Conservation (phyloP, 352 stramenopile species). For the Phytophthora melonis region DNA sequence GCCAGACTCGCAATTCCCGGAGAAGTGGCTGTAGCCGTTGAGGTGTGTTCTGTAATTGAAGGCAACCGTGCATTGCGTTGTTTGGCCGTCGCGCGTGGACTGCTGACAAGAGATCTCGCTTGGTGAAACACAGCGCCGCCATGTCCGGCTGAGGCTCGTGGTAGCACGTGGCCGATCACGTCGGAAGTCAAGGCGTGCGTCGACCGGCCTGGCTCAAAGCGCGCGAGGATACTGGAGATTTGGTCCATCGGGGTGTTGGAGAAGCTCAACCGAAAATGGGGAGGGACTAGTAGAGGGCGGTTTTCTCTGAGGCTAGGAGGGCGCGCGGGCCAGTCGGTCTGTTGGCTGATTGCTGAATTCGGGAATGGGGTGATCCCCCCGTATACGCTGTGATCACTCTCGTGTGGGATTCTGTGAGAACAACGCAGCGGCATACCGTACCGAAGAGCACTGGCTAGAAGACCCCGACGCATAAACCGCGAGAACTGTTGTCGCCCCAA, state of each 20-base stretch:
- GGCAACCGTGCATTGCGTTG: neutral
- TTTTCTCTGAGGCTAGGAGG: neutral
- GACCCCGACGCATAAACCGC: too few relatives aligned
- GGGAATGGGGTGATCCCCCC: conserved; percentile 22
- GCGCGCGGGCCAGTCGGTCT: neutral
- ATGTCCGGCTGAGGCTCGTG: conserved; percentile 9
- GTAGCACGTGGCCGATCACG: conserved; percentile 30
- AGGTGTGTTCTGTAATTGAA: neutral
- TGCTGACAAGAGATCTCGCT: neutral
- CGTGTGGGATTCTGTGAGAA: neutral
- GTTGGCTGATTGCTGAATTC: neutral
- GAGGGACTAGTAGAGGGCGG: too few relatives aligned
- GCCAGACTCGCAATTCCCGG: neutral
- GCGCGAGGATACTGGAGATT: conserved; percentile 30
- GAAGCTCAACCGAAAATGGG: neutral
- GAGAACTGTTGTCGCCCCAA: too few relatives aligned
- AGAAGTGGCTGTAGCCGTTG: neutral
- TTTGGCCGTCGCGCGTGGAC: neutral
- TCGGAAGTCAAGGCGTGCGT: conserved; percentile 17
- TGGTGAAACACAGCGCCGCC: conserved; percentile 2
- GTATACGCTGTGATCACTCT: neutral
- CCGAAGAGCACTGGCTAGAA: neutral
- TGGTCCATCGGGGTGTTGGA: conserved; percentile 19
- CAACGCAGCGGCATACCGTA: too few relatives aligned
- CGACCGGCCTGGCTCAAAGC: conserved; percentile 19